A percentile compares a stretch with the other conserved stretches of the same genome.
These are phyloP conservation scores for Mycena sp. DNA, from an alignment of 1,284 basidiomycete genomes.

Conservation along the genomic window DNA sequence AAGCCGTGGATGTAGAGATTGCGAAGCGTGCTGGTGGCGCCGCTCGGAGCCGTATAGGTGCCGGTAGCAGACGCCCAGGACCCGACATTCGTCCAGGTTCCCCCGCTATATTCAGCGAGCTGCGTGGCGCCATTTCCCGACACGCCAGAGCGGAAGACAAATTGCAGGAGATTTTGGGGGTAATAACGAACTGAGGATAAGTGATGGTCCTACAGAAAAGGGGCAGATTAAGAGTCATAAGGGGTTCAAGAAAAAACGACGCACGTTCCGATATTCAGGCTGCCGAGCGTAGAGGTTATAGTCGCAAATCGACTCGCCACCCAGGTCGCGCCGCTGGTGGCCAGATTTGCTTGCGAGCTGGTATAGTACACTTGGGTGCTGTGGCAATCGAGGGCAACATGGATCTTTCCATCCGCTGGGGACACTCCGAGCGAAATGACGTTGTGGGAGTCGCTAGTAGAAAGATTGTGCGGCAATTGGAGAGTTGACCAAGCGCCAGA, in stretches of 20 bases:
- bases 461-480: constrained; percentile 49
- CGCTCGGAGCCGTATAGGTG: constrained; percentile 50
- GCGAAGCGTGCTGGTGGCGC: constrained; percentile 47
- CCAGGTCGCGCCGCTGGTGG: constrained; percentile 51
- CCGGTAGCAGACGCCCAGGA: constrained; percentile 53
- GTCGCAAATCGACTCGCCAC: constrained; percentile 47
- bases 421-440: constrained; percentile 52
- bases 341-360: constrained; percentile 47
- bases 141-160: constrained; percentile 54
- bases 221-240: constrained; percentile 9
- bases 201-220: constrained; percentile 49
- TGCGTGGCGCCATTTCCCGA: constrained; percentile 55
- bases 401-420: constrained; percentile 52
- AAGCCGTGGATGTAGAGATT: constrained; percentile 57
- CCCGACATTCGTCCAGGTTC: constrained; percentile 51
- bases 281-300: constrained; percentile 50
- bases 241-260: constrained; percentile 23
- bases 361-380: constrained; percentile 52
- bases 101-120: constrained; percentile 51
- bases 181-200: constrained; percentile 55
- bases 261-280: constrained; percentile 50
- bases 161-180: constrained; percentile 53
- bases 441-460: constrained; percentile 52
- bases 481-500: constrained; percentile 51
- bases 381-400: constrained; percentile 55